Conservation (phyloP, 2,329 filamentous ascomycete species). For the Zelopaecilomyces penicillatus region DNA sequence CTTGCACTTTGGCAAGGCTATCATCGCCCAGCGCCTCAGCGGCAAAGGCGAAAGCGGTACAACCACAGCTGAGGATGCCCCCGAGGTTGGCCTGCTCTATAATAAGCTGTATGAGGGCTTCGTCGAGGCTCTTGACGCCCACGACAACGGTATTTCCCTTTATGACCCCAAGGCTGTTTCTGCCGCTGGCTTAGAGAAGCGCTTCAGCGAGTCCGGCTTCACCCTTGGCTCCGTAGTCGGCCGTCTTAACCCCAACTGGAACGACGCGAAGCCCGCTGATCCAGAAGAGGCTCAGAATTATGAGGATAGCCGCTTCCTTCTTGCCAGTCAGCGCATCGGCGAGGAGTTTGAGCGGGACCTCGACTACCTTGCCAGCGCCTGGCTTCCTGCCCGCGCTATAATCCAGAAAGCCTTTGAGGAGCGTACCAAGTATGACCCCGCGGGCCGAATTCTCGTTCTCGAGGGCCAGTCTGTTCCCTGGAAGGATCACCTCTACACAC, state of each 20-base stretch:
- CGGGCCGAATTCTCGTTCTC: conserved; percentile 76
- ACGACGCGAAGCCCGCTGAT: conserved; percentile 51
- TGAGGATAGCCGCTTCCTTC: conserved; percentile 73
- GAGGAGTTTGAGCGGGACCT: conserved; percentile 80
- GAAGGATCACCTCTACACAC: conserved; percentile 90
- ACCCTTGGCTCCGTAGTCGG: conserved; percentile 76
- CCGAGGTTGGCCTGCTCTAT: conserved; percentile 68
- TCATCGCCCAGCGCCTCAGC: conserved; percentile 55
- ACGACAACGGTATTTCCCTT: conserved; percentile 87
- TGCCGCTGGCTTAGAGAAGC: conserved; percentile 67
- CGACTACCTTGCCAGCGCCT: conserved; percentile 63
- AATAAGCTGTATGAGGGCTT: conserved; percentile 88
- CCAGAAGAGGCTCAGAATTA: conserved; percentile 52
- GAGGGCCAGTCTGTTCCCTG: conserved; percentile 73
- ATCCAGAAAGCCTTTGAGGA: conserved; percentile 68
- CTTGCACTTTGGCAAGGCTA: conserved; percentile 83
- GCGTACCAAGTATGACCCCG: conserved; percentile 58
- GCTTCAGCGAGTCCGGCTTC: conserved; percentile 76
- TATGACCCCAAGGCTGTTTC: conserved; percentile 66
- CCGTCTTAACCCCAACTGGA: conserved; percentile 73
- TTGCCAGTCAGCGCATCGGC: conserved; percentile 76
- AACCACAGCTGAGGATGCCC: conserved; percentile 44
- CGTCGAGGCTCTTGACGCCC: conserved; percentile 90
- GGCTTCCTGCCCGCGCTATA: conserved; percentile 78
- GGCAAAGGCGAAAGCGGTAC: conserved; percentile 14